Evolutionary conservation across 495 filamentous ascomycete genomes (phyloP).

Genomic region (Penicillium tannophilum): DNA sequence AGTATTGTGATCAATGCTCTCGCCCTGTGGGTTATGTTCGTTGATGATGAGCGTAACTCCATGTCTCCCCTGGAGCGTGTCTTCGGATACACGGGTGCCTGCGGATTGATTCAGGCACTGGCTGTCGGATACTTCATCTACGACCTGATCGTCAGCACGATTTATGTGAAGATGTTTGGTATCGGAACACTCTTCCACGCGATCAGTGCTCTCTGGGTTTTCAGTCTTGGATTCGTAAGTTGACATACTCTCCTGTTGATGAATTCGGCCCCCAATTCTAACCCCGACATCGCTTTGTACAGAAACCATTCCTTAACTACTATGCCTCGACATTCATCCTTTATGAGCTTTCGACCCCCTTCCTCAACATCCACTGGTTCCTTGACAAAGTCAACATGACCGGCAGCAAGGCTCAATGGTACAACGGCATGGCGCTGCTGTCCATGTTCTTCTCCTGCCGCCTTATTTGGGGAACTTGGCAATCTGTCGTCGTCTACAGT

Average conservation of each 20-base stretch:
- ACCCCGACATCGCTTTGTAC: conserved; percentile 5
- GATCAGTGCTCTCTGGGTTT: conserved; percentile 80
- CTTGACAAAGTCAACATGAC: conserved; percentile 97
- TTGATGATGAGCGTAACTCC: conserved; percentile 70
- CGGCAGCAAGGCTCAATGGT: conserved; percentile 76
- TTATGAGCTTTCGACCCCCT: conserved; percentile 93
- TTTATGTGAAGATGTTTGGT: conserved; percentile 80
- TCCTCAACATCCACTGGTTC: conserved; percentile 99
- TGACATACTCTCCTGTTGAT: neutral
- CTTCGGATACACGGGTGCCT: conserved; percentile 85
- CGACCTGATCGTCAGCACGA: conserved; percentile 76
- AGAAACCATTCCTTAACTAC: conserved; percentile 94
- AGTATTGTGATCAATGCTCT: conserved; percentile 73
- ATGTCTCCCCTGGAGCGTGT: conserved; percentile 79
- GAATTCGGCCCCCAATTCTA: neutral
- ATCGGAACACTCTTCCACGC: conserved; percentile 89
- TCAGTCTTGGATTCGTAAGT: conserved; percentile 90
- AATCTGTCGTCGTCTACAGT: conserved; percentile 70
- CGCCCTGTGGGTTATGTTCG: conserved; percentile 81
- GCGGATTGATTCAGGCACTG: conserved; percentile 79
- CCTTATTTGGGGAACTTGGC: conserved; percentile 88
- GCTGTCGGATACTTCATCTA: conserved; percentile 96
- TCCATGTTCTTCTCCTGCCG: conserved; percentile 84
- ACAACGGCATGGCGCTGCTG: conserved; percentile 73
- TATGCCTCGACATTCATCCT: conserved; percentile 92